These are phyloP conservation scores for Iberis pinnata DNA, from an alignment of 345 rosid species.

Conservation along the genomic window DNA sequence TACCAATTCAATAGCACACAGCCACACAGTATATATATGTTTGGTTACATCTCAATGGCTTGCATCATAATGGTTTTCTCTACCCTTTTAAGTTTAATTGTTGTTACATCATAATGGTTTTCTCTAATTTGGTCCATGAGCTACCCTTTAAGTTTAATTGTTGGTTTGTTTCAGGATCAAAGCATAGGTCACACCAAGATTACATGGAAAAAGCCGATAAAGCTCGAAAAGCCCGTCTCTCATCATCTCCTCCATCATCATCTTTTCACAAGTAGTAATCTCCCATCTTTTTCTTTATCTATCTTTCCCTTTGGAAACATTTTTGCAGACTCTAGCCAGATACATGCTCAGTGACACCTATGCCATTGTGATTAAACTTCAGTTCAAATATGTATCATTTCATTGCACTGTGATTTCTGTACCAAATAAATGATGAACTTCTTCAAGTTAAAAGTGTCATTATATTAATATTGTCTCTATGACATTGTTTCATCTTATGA, in stretches of 20 bases:
- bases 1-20: not conserved
- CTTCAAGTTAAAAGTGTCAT: too few relatives aligned
- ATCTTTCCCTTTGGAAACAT: constrained; percentile 1
- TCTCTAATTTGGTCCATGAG: not conserved
- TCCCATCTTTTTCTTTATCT: not conserved
- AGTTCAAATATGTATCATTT: constrained; percentile 2
- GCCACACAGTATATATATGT: not conserved
- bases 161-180: constrained; percentile 44
- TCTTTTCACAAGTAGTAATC: constrained; percentile 30
- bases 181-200: constrained; percentile 93
- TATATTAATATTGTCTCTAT: too few relatives aligned
- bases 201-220: constrained; percentile 91
- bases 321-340: constrained; percentile 8
- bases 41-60: not conserved
- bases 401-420: constrained; percentile 8
- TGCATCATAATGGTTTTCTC: not conserved
- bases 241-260: constrained; percentile 44
- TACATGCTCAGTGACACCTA: constrained; percentile 7
- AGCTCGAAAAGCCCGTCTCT: constrained; percentile 74
- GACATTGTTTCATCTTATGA: too few relatives aligned
- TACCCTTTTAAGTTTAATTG: too few relatives aligned
- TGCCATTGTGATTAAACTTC: not conserved
- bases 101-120: not conserved
- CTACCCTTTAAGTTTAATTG: not conserved
- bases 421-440: constrained; percentile 13